Conservation (phyloP, 805 yeast genomes). For the Kluyveromyces nonfermentans region DNA sequence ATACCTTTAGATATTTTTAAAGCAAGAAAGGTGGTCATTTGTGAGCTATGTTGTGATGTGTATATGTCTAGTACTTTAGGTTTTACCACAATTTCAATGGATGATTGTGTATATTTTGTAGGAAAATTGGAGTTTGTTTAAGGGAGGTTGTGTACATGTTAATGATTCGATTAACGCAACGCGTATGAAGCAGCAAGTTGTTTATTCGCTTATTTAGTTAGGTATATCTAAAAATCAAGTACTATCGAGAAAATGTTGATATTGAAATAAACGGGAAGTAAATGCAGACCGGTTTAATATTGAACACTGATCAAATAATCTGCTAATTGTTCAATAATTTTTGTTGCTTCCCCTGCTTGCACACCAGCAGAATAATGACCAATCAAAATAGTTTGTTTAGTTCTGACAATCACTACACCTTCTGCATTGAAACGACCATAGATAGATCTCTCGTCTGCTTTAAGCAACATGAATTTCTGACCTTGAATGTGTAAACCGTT, state of each 20-base stretch:
- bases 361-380: slow-evolving; percentile 93
- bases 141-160: no score
- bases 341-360: slow-evolving; percentile 91
- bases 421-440: slow-evolving; percentile 87
- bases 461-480: slow-evolving; percentile 77
- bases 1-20: no score
- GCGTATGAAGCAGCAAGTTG: neutral
- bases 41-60: no score
- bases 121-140: no score
- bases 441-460: slow-evolving; percentile 86
- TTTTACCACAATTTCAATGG: no score
- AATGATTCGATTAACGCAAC: no score
- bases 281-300: slow-evolving; percentile 37
- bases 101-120: no score
- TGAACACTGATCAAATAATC: slow-evolving; percentile 87
- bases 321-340: slow-evolving; percentile 90
- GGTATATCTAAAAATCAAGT: neutral
- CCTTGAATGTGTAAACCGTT: slow-evolving; percentile 80
- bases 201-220: neutral
- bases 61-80: no score
- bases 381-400: slow-evolving; percentile 82
- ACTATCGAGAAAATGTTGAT: neutral
- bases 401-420: slow-evolving; percentile 86
- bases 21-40: no score
- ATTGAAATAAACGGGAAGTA: neutral